phyloP scores from a whole-genome alignment of 768 basidiomycete species.

The Suillus tomentosus region DNA sequence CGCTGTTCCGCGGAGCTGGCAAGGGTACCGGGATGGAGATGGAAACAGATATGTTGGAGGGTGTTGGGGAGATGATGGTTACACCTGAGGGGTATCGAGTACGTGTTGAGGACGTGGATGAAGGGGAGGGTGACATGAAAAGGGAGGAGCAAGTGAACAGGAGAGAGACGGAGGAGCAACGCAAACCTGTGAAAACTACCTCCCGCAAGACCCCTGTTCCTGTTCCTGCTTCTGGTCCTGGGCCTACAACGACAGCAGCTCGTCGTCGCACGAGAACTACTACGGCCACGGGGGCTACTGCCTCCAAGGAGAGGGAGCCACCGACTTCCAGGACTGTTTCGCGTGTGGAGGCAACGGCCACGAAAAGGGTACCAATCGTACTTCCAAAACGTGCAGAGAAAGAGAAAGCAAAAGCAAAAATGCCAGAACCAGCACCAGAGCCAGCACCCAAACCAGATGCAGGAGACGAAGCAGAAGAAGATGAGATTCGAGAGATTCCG shows the following conservation, averaged over 20 bases:
- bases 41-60: conserved; percentile 26
- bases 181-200: background rate
- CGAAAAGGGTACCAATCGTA: conserved; percentile 11
- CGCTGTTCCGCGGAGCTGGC: conserved; percentile 30
- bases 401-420: conserved; percentile 12
- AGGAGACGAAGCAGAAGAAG: background rate
- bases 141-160: conserved; percentile 8
- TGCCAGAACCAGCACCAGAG: conserved; percentile 1
- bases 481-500: background rate
- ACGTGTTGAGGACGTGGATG: conserved; percentile 14
- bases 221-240: background rate
- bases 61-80: conserved; percentile 32
- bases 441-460: conserved; percentile 3
- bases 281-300: background rate
- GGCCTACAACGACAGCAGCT: conserved; percentile 14
- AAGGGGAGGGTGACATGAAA: conserved; percentile 6
- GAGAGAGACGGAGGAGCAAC: conserved; percentile 14
- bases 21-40: conserved; percentile 28
- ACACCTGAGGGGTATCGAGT: conserved; percentile 30
- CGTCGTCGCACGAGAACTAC: conserved; percentile 28
- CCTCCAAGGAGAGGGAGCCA: background rate
- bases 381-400: conserved; percentile 7
- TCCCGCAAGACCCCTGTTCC: conserved; percentile 4
- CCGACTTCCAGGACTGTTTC: background rate
- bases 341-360: background rate